Percentiles rank a stretch among this genome's conserved stretches.
Evolutionary conservation across 805 yeast genomes (phyloP).

Genomic region (Metschnikowia similis): DNA sequence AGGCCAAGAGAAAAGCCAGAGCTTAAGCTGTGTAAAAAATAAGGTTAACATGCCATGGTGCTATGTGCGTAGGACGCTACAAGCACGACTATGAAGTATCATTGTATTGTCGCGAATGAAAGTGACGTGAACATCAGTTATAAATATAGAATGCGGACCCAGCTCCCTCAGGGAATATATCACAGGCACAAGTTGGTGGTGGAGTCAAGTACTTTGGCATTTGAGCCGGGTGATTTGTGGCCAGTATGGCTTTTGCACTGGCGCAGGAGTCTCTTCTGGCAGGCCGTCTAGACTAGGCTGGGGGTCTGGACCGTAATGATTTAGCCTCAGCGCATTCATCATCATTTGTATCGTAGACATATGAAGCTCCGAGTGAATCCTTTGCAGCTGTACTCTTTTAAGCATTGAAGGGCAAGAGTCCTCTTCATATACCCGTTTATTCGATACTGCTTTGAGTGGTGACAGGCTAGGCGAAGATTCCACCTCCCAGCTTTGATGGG

Average conservation of each 20-base stretch:
- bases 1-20: constrained; percentile 50
- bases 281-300: background rate
- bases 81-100: background rate
- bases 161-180: background rate
- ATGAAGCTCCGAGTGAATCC: constrained; percentile 31
- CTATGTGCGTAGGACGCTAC: too few relatives aligned
- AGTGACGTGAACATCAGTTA: too few relatives aligned
- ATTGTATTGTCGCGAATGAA: background rate
- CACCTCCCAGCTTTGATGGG: background rate
- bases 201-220: background rate
- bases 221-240: constrained; percentile 7
- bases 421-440: constrained; percentile 15
- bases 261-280: background rate
- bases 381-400: constrained; percentile 22
- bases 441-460: constrained; percentile 4
- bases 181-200: background rate
- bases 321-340: constrained; percentile 26
- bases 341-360: constrained; percentile 25
- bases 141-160: too few relatives aligned
- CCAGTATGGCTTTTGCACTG: constrained; percentile 16
- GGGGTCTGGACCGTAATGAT: background rate
- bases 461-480: constrained; percentile 1
- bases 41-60: background rate
- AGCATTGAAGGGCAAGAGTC: background rate
- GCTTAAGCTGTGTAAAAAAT: constrained; percentile 10